phyloP scores from a whole-genome alignment of 306 rosid genomes.

The Cicer yamashitae region DNA sequence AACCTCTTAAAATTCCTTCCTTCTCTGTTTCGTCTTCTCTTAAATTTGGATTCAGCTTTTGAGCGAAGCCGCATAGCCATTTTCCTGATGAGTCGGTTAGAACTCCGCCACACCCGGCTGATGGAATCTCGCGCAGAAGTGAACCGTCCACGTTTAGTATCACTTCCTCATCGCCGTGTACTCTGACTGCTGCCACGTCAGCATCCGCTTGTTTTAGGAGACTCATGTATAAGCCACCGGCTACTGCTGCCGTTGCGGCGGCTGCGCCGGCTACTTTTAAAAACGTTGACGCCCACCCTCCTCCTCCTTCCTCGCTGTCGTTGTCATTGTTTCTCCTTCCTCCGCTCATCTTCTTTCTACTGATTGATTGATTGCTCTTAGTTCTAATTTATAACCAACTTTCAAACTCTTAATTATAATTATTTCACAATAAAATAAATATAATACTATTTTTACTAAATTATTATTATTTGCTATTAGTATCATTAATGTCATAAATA shows the following conservation, averaged over 20 bases:
- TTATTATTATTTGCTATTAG: too few species aligned
- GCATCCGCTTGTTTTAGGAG: neutral
- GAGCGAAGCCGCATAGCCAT: neutral
- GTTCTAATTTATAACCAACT: too few species aligned
- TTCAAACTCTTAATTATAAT: too few species aligned
- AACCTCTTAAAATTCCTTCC: neutral
- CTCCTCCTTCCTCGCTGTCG: neutral
- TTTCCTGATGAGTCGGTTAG: neutral
- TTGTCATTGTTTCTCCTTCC: neutral
- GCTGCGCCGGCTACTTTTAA: neutral
- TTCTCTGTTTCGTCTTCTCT: neutral
- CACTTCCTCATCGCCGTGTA: neutral
- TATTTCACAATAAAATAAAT: too few species aligned
- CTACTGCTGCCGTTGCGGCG: neutral
- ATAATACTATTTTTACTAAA: too few species aligned
- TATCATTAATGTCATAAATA: too few species aligned
- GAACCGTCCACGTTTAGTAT: neutral
- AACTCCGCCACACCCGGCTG: neutral
- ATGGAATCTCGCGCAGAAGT: neutral
- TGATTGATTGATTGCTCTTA: too few species aligned
- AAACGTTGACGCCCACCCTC: slow-evolving; percentile 5
- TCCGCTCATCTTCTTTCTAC: neutral
- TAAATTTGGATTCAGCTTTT: neutral
- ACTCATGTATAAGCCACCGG: neutral
- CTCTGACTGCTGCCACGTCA: neutral